Conservation (phyloP, 139 green algal species). For the Gonium pectorale region DNA sequence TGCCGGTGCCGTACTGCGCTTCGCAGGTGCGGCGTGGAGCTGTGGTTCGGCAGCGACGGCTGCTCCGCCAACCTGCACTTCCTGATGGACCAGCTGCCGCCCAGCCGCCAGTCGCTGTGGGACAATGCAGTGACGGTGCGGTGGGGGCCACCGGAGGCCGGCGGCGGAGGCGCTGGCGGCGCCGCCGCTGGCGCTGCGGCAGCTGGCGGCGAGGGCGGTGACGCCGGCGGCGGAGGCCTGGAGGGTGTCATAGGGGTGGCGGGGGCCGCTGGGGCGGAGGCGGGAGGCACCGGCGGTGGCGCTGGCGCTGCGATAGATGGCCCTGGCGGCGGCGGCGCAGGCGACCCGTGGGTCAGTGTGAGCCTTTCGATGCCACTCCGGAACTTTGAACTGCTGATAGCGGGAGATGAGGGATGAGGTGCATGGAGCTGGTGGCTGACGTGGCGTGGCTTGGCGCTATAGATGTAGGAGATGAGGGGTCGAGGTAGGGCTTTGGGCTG, state of each 20-base stretch:
- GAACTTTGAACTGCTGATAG: conserved; percentile 33
- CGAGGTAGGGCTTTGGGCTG: no score
- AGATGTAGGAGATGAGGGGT: no score
- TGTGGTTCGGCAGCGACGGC: neutral
- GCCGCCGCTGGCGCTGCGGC: neutral
- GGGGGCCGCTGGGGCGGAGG: neutral
- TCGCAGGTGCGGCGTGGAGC: conserved; percentile 35
- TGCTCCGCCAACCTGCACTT: neutral
- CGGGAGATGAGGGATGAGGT: neutral
- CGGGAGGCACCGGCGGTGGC: neutral
- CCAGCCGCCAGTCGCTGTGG: conserved; percentile 27
- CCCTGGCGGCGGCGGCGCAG: neutral
- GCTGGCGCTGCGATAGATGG: neutral
- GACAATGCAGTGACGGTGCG: neutral
- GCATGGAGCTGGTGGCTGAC: no score
- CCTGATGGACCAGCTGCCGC: conserved; percentile 41
- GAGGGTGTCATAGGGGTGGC: neutral
- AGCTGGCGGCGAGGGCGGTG: neutral
- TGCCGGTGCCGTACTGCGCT: no score
- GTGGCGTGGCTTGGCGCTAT: no score
- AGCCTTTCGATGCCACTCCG: conserved; percentile 31
- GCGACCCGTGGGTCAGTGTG: neutral
- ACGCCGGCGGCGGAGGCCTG: no score
- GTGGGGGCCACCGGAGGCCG: neutral
- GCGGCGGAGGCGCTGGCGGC: neutral